Base-by-base conservation (phyloP, 192 early-diverging fungal genomes). In the Pilaira anomala region DNA sequence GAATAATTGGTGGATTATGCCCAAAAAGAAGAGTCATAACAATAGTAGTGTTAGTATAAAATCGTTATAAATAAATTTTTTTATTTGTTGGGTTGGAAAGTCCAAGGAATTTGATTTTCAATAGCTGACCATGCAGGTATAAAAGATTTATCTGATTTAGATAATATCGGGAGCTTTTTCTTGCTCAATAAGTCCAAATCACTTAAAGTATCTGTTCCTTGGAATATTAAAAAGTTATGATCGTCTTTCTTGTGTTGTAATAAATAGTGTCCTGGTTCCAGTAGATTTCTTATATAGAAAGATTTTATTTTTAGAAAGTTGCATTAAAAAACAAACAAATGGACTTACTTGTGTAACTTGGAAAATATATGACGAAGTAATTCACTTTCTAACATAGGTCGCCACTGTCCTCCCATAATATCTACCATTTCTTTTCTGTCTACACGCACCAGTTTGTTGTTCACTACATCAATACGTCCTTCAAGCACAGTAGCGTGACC, bases 371-470 rank as follows among this genome's bases (percentile, higher is more conserved):
- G 54, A 12, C 60, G 54, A 22, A 76, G 18, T 49, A 69, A 44
- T 59, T 73, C 60, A 28, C 67, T 72, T 25, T 73, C 57, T 25
- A 58, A 58, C 33, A 55, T 57, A 3, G 71, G 67, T 14, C 62
- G 62, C 70, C 70, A 66, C 49, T 45, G 51, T 62, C 69, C 63
- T 1, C 62, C 63, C 30, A 76, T 68, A 24, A 76, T 76, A 39
- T 76, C 53, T 9, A 40, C 41, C 66, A 72, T 69, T 49, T 48
- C 13, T 52, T 30, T 65, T 40, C 50, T 28, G 45, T 76, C 70
- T 7, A 73, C 61, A 26, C 36, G 48, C 12, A 44, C 13, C 48
- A 76, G 19, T 24, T 46, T 33, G 26, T 66, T 64, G 13, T 48
- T 72, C 14, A 56, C 48, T 3, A 73, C 71, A 65, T 76, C 46